These are phyloP conservation scores for Termitomyces sp. DNA, from an alignment of 768 basidiomycete genomes.

Conservation along the genomic window DNA sequence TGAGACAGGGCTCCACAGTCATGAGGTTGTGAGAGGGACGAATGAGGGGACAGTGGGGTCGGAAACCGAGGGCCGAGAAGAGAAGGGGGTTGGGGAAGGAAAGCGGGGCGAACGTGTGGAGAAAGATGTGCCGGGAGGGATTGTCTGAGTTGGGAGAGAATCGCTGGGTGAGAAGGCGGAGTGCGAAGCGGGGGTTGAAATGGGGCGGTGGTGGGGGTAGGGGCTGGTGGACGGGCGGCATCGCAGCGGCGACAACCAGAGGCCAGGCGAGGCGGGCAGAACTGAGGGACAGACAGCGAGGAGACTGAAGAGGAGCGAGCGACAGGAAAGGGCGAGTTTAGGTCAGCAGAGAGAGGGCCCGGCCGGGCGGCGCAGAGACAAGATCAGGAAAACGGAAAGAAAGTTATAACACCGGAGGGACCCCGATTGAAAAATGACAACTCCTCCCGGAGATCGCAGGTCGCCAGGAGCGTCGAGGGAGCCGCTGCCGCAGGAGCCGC, in stretches of 20 bases:
- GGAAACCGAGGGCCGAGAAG: too few relatives aligned
- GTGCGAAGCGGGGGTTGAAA: slow-evolving; percentile 30
- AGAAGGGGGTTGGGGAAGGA: too few relatives aligned
- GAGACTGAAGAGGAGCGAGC: slow-evolving; percentile 1
- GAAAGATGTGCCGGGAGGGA: too few relatives aligned
- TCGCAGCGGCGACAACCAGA: background rate
- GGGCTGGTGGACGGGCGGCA: slow-evolving; percentile 9
- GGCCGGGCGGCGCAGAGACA: background rate
- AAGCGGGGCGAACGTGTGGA: too few relatives aligned
- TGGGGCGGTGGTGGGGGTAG: slow-evolving; percentile 4
- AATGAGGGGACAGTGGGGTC: too few relatives aligned
- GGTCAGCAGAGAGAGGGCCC: too few relatives aligned
- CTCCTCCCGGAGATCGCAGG: slow-evolving; percentile 38
- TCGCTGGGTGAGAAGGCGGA: slow-evolving; percentile 14
- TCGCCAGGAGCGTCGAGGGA: slow-evolving; percentile 18
- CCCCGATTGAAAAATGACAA: slow-evolving; percentile 34
- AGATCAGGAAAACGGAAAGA: slow-evolving; percentile 10
- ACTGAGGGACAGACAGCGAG: background rate
- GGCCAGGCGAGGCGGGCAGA: background rate
- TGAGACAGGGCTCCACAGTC: too few relatives aligned
- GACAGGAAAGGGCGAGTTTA: background rate
- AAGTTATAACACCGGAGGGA: slow-evolving; percentile 37
- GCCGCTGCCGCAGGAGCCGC: slow-evolving; percentile 44
- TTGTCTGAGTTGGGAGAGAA: background rate
- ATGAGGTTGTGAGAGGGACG: too few relatives aligned